A percentile compares a stretch with the other conserved stretches of the same genome.
These are phyloP conservation scores for Priceomyces haplophilus DNA, from an alignment of 805 yeast species.

Conservation along the genomic window DNA sequence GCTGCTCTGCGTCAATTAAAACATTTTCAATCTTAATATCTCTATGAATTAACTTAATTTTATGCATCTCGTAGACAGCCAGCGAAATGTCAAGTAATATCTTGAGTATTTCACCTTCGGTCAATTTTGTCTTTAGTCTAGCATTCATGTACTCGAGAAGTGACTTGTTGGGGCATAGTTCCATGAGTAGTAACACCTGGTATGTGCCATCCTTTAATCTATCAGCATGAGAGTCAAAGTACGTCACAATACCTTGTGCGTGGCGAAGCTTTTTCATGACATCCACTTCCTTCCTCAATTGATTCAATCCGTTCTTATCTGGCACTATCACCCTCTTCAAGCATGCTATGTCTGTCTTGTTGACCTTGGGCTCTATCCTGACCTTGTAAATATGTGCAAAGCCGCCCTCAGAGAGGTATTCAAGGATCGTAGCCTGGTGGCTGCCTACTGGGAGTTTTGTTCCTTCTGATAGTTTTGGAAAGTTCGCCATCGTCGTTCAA, in stretches of 20 bases:
- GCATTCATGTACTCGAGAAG: slow-evolving; percentile 89
- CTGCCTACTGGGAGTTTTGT: slow-evolving; percentile 40
- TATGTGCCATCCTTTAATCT: slow-evolving; percentile 52
- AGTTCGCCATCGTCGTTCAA: slow-evolving; percentile 18
- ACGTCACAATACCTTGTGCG: slow-evolving; percentile 59
- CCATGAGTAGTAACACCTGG: slow-evolving; percentile 92
- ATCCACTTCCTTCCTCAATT: slow-evolving; percentile 70
- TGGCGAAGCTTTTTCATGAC: slow-evolving; percentile 66
- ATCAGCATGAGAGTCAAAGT: slow-evolving; percentile 76
- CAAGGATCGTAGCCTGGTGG: slow-evolving; percentile 34
- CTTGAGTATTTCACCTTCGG: slow-evolving; percentile 71
- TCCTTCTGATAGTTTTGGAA: slow-evolving; percentile 36
- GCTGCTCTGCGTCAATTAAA: slow-evolving; percentile 63
- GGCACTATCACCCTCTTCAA: slow-evolving; percentile 72
- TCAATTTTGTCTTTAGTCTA: slow-evolving; percentile 71
- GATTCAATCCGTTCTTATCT: slow-evolving; percentile 63
- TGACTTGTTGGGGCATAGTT: slow-evolving; percentile 82
- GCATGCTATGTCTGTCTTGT: slow-evolving; percentile 54
- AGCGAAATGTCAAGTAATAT: slow-evolving; percentile 79
- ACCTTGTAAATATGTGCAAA: slow-evolving; percentile 79
- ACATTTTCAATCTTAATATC: slow-evolving; percentile 96
- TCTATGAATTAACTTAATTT: slow-evolving; percentile 74
- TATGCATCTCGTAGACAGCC: slow-evolving; percentile 86
- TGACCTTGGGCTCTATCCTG: slow-evolving; percentile 46
- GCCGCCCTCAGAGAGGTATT: slow-evolving; percentile 55